Conservation (phyloP, 2,329 filamentous ascomycete genomes). For the Botrytis squamosa region DNA sequence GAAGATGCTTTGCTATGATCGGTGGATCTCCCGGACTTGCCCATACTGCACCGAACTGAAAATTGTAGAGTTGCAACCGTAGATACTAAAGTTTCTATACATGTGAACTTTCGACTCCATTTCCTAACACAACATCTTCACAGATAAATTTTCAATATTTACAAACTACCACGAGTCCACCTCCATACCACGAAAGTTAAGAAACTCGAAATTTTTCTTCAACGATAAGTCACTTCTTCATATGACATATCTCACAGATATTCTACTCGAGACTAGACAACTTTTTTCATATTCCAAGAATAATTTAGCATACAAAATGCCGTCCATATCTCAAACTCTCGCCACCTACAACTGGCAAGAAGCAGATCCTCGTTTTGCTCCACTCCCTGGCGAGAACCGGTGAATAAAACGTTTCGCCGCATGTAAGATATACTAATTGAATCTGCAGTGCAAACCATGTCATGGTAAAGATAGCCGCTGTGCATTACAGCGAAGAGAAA, state of each 20-base stretch:
- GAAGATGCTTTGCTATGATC: background rate
- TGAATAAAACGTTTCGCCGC: background rate
- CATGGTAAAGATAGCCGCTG: background rate
- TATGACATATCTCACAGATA: background rate
- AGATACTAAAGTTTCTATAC: background rate
- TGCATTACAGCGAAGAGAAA: background rate
- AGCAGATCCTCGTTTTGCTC: background rate
- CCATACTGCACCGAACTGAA: background rate
- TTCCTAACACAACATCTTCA: background rate
- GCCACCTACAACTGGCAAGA: background rate
- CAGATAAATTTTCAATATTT: no score
- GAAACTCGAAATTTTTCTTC: background rate
- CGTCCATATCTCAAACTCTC: background rate
- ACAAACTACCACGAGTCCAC: background rate
- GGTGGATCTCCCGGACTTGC: no score
- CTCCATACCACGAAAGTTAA: background rate
- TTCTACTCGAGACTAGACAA: background rate
- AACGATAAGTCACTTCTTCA: background rate
- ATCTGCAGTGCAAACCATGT: background rate
- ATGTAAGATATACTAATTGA: background rate
- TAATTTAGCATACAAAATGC: no score
- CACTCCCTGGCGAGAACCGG: background rate
- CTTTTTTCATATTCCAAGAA: no score
- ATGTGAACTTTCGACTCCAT: no score
- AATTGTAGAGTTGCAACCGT: background rate